phyloP scores from a whole-genome alignment of 768 basidiomycete genomes.

The Leccinellum albellum region DNA sequence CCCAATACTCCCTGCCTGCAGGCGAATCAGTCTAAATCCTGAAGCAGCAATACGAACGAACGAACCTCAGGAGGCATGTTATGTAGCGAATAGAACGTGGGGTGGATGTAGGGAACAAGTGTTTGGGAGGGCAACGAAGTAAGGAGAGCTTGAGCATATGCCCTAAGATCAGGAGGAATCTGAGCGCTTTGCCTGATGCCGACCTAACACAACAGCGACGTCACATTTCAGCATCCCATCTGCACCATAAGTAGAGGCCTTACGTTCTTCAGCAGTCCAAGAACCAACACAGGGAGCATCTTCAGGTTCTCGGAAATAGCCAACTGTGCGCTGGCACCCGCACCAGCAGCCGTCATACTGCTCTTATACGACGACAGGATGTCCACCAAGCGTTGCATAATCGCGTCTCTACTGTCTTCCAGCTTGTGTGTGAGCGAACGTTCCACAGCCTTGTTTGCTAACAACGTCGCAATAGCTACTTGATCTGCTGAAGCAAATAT shows the following conservation, averaged over 20 bases:
- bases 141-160: constrained; percentile 90
- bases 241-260: constrained; percentile 23
- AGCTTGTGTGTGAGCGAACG: constrained; percentile 79
- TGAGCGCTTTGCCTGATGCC: constrained; percentile 94
- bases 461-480: constrained; percentile 75
- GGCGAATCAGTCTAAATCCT: not conserved
- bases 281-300: constrained; percentile 85
- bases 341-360: constrained; percentile 91
- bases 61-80: constrained; percentile 90
- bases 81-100: constrained; percentile 92
- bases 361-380: constrained; percentile 87
- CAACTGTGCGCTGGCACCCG: constrained; percentile 91
- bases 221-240: not conserved
- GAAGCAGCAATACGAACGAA: not conserved
- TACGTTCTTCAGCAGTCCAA: constrained; percentile 93
- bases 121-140: constrained; percentile 89
- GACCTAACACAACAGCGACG: constrained; percentile 46
- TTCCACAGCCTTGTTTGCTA: constrained; percentile 93
- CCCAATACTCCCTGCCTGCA: constrained; percentile 84
- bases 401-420: constrained; percentile 84
- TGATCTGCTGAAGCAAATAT: constrained; percentile 89
- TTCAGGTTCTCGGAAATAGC: constrained; percentile 92
- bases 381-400: constrained; percentile 80
- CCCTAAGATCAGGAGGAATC: constrained; percentile 94
- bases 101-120: constrained; percentile 91